Conservation (phyloP, 176 grass and related monocot genomes). For the Lolium perenne region DNA sequence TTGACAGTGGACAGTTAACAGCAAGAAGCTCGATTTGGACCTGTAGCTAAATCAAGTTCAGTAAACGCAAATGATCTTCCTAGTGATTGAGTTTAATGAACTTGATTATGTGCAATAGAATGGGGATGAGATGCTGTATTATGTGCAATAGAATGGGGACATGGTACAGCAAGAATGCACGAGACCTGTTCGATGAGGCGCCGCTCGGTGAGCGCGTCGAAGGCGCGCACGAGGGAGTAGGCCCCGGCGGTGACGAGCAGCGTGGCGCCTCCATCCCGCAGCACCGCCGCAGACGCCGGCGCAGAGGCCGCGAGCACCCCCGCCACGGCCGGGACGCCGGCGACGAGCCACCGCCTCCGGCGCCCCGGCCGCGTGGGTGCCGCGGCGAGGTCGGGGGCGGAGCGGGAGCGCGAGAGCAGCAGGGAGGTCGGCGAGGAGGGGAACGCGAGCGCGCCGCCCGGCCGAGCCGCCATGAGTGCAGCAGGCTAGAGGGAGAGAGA, state of each 20-base stretch:
- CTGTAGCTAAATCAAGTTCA: neutral
- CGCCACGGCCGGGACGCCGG: slow-evolving; percentile 33
- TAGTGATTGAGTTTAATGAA: neutral
- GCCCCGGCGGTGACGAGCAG: slow-evolving; percentile 63
- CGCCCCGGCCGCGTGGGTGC: neutral
- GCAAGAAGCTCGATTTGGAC: neutral
- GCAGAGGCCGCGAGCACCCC: slow-evolving; percentile 38
- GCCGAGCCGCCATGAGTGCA: slow-evolving; percentile 8
- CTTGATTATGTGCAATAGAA: no score
- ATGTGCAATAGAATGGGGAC: no score
- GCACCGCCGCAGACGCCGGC: slow-evolving; percentile 12
- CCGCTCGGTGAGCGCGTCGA: slow-evolving; percentile 67
- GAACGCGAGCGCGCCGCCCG: neutral
- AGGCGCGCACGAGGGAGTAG: slow-evolving; percentile 69
- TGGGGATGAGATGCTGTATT: no score
- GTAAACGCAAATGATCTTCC: neutral
- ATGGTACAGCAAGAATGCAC: no score
- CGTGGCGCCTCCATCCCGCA: slow-evolving; percentile 62
- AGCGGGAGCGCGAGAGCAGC: slow-evolving; percentile 26
- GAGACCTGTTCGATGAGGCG: slow-evolving; percentile 80
- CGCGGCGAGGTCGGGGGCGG: slow-evolving; percentile 28
- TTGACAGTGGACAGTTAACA: neutral
- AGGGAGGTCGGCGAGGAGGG: slow-evolving; percentile 32
- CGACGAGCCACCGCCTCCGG: slow-evolving; percentile 16
- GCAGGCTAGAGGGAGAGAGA: neutral